Evolutionary conservation across 2,329 filamentous ascomycete species (phyloP).

Genomic region (Aureobasidium leucospermi): DNA sequence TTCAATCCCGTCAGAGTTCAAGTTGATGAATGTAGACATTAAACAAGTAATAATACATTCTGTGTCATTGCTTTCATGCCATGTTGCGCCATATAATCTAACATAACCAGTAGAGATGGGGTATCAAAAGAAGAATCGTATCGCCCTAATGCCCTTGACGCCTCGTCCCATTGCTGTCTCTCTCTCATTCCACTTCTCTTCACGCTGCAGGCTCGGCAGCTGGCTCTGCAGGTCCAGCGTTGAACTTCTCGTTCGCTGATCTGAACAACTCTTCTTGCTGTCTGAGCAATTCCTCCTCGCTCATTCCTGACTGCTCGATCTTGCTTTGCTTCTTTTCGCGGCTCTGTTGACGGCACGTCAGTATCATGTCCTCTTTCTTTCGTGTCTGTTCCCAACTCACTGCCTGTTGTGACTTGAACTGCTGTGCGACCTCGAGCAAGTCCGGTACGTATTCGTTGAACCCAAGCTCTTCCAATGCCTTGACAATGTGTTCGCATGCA

Average conservation of each 20-base stretch:
- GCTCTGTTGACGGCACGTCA: constrained; percentile 47
- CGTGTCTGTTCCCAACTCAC: constrained; percentile 41
- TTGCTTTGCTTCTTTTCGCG: constrained; percentile 97
- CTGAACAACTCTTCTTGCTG: constrained; percentile 91
- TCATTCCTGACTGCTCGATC: constrained; percentile 88
- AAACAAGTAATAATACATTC: background rate
- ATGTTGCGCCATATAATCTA: background rate
- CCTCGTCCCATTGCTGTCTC: background rate
- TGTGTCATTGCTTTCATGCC: background rate
- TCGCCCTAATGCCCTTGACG: constrained; percentile 5
- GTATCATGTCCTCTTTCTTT: constrained; percentile 9
- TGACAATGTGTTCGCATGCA: constrained; percentile 94
- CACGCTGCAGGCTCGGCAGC: background rate
- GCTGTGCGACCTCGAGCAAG: constrained; percentile 75
- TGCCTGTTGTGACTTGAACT: constrained; percentile 91
- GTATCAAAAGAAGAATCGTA: constrained; percentile 12
- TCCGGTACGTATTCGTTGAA: constrained; percentile 88
- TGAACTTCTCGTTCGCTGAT: constrained; percentile 66
- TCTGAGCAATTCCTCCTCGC: constrained; percentile 78
- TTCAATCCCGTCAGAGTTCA: background rate
- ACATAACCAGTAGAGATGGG: constrained; percentile 1
- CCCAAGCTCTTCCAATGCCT: constrained; percentile 83
- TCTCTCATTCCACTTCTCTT: background rate
- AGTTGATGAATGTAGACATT: too few species aligned
- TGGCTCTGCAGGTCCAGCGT: constrained; percentile 25